Percentiles rank a stretch among this genome's conserved stretches.
Conservation (phyloP, 371 early-diverging fungal species). For the Mucor racemosus region DNA sequence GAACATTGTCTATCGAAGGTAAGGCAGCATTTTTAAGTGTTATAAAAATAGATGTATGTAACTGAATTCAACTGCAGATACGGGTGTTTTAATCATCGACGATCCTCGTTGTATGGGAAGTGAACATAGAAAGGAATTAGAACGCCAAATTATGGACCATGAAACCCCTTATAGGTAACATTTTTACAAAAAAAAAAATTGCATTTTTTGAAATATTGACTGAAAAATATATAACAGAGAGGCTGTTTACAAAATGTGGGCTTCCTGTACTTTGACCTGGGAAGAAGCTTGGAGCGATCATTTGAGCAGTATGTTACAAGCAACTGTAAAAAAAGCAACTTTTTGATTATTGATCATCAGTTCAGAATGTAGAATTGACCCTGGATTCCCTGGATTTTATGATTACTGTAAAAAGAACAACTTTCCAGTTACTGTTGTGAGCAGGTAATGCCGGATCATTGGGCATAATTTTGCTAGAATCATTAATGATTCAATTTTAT, state of each 20-base stretch:
- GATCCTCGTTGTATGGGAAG: conserved; percentile 46
- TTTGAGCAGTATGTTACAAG: conserved; percentile 38
- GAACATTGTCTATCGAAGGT: conserved; percentile 50
- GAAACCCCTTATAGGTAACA: conserved; percentile 41
- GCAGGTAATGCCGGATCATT: conserved; percentile 31
- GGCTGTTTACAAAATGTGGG: conserved; percentile 58
- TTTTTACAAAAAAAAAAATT: neutral
- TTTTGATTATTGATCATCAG: neutral
- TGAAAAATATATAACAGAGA: conserved; percentile 24
- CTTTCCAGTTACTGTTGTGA: conserved; percentile 59
- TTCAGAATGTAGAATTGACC: conserved; percentile 50
- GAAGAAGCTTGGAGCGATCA: conserved; percentile 61
- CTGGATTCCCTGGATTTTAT: conserved; percentile 54
- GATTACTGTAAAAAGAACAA: conserved; percentile 43
- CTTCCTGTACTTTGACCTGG: conserved; percentile 55
- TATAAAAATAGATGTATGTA: neutral
- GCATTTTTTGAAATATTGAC: too few species aligned
- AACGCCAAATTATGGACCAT: conserved; percentile 41
- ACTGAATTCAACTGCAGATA: conserved; percentile 28
- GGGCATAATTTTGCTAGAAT: neutral
- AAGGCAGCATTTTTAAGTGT: neutral
- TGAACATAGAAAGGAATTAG: conserved; percentile 42
- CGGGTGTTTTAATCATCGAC: conserved; percentile 47
- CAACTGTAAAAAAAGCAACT: neutral
- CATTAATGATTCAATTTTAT: neutral